Evolutionary conservation across 768 basidiomycete genomes (phyloP).

Genomic region (Psilocybe cyanescens): DNA sequence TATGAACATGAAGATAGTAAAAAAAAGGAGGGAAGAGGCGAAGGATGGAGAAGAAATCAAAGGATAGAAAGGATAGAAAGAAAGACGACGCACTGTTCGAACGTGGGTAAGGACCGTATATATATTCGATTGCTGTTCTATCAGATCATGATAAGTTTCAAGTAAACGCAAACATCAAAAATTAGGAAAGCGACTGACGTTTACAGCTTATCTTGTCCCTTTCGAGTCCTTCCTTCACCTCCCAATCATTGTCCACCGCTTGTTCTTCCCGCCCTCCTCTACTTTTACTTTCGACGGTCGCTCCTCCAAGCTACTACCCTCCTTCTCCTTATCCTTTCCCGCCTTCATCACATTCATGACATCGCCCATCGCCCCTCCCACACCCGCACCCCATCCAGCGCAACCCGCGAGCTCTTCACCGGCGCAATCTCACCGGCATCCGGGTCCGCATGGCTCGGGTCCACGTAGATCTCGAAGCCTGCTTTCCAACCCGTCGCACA

Average conservation of each 20-base stretch:
- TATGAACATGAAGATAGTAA: too few species aligned
- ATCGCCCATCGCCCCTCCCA: conserved; percentile 32
- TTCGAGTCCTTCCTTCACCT: conserved; percentile 54
- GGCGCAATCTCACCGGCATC: conserved; percentile 72
- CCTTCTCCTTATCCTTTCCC: conserved; percentile 23
- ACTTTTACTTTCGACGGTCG: conserved; percentile 40
- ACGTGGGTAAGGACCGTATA: conserved; percentile 34
- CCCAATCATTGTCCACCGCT: conserved; percentile 89
- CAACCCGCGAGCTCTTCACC: conserved; percentile 73
- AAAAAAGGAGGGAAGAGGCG: too few species aligned
- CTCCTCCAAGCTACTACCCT: conserved; percentile 17
- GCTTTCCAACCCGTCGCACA: conserved; percentile 24
- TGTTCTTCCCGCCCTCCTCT: conserved; percentile 34
- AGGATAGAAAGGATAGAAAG: not conserved
- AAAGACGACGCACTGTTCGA: conserved; percentile 39
- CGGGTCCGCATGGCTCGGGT: conserved; percentile 55
- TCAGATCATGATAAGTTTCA: not conserved
- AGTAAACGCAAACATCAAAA: not conserved
- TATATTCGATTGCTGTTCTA: conserved; percentile 25
- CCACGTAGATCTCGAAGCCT: conserved; percentile 75
- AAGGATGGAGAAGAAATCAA: too few species aligned
- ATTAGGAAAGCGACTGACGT: conserved; percentile 35
- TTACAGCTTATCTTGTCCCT: conserved; percentile 44
- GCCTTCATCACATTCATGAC: conserved; percentile 56
- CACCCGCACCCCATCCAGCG: conserved; percentile 49